Percentiles rank a stretch among this genome's conserved stretches.
Conservation (phyloP, 352 stramenopile genomes). For the Phytopythium ostracodes region DNA sequence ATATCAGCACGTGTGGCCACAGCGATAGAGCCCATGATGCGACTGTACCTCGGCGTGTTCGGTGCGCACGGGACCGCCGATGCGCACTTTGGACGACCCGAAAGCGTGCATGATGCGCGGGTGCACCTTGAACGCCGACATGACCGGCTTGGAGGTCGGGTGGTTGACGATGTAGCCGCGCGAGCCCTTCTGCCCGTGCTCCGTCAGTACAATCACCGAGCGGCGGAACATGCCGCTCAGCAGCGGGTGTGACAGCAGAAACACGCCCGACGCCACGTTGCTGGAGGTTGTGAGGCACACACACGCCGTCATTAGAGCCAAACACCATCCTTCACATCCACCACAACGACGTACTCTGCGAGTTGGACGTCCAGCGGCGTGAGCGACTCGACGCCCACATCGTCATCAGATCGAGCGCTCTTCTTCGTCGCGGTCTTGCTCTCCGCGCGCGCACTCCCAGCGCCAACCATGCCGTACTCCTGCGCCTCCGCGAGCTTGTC, state of each 20-base stretch:
- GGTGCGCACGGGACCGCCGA: conserved; percentile 60
- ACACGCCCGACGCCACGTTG: conserved; percentile 45
- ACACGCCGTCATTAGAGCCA: neutral
- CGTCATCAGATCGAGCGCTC: neutral
- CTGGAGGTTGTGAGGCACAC: conserved; percentile 9
- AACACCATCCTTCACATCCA: no score
- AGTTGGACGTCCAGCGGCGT: conserved; percentile 30
- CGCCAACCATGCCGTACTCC: conserved; percentile 24
- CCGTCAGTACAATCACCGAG: conserved; percentile 69
- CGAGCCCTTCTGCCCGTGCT: conserved; percentile 52
- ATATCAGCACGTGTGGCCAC: neutral
- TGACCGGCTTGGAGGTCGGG: conserved; percentile 43
- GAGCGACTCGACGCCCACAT: neutral
- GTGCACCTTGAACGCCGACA: conserved; percentile 57
- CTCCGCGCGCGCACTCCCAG: neutral
- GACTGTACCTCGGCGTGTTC: conserved; percentile 49
- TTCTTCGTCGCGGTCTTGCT: conserved; percentile 1
- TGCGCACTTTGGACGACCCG: conserved; percentile 50
- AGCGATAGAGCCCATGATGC: neutral
- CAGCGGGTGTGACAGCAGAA: conserved; percentile 73
- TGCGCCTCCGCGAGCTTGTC: conserved; percentile 45
- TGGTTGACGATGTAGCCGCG: conserved; percentile 80
- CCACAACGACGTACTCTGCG: conserved; percentile 37
- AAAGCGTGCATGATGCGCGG: conserved; percentile 54
- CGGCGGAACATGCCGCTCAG: conserved; percentile 66